Percentiles rank a stretch among this genome's conserved stretches.
Evolutionary conservation across 495 filamentous ascomycete species (phyloP).

Genomic region (Tuber magnatum): DNA sequence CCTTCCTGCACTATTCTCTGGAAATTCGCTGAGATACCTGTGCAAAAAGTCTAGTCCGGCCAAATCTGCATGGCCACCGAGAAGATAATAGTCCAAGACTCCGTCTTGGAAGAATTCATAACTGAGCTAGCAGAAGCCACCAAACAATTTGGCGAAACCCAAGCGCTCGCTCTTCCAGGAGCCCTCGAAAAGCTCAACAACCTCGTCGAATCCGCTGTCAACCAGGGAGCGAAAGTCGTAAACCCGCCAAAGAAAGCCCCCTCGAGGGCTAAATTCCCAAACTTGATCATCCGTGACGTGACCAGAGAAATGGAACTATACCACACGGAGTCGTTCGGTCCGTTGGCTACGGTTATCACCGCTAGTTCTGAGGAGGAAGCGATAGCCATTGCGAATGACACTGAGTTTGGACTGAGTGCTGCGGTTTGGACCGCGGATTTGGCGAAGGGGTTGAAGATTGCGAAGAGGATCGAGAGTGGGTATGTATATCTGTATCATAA

Average conservation of each 20-base stretch:
- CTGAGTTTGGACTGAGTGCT: constrained; percentile 70
- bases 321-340: constrained; percentile 73
- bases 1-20: not conserved
- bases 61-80: constrained; percentile 94
- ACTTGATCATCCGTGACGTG: constrained; percentile 63
- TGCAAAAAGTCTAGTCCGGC: constrained; percentile 48
- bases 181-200: constrained; percentile 61
- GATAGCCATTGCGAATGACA: constrained; percentile 70
- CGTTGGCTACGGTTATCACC: constrained; percentile 57
- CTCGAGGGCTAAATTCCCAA: constrained; percentile 56
- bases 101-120: constrained; percentile 59
- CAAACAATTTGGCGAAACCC: constrained; percentile 50
- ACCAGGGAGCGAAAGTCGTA: constrained; percentile 62
- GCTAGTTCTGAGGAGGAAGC: constrained; percentile 61
- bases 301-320: constrained; percentile 78
- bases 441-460: constrained; percentile 63
- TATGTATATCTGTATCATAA: constrained; percentile 4
- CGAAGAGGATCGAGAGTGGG: constrained; percentile 70
- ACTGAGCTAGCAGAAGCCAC: constrained; percentile 53
- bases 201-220: constrained; percentile 58
- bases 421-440: constrained; percentile 81
- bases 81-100: constrained; percentile 71
- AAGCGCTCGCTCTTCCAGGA: constrained; percentile 54
- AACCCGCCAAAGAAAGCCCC: constrained; percentile 46
- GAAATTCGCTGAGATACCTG: not conserved